Conservation (phyloP, 371 early-diverging fungal genomes). For the Mortierella polycephala region DNA sequence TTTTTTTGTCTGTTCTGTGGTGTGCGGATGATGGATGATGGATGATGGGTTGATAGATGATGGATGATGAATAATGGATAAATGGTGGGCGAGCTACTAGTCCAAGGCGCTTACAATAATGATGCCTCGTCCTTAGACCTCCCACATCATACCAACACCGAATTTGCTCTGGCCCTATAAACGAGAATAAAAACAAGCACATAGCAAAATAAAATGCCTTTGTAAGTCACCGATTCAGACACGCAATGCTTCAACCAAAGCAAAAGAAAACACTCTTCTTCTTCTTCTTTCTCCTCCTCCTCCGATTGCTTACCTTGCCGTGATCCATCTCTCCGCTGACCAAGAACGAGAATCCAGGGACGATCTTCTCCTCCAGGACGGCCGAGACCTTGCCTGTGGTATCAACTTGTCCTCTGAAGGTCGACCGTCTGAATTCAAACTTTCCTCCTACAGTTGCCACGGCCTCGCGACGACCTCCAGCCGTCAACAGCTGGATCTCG, state of each 20-base stretch:
- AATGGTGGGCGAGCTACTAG: too few relatives aligned
- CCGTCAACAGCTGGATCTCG: conserved; percentile 87
- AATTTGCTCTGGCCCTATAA: conserved; percentile 25
- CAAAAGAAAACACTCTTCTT: conserved; percentile 30
- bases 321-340: conserved; percentile 96
- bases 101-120: too few relatives aligned
- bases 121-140: conserved; percentile 8
- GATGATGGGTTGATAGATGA: too few relatives aligned
- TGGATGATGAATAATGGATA: neutral
- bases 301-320: conserved; percentile 70
- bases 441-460: conserved; percentile 95
- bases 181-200: neutral
- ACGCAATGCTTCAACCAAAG: conserved; percentile 54
- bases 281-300: conserved; percentile 78
- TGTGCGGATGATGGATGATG: too few relatives aligned
- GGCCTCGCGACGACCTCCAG: conserved; percentile 87
- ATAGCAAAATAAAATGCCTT: neutral
- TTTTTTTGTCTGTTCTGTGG: too few relatives aligned
- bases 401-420: conserved; percentile 92
- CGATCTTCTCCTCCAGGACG: conserved; percentile 95
- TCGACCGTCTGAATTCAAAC: conserved; percentile 92
- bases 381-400: conserved; percentile 89
- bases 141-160: conserved; percentile 16
- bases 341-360: conserved; percentile 92
- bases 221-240: neutral